Evolutionary conservation across 306 rosid genomes (phyloP).

Genomic region (Cucumis melo): DNA sequence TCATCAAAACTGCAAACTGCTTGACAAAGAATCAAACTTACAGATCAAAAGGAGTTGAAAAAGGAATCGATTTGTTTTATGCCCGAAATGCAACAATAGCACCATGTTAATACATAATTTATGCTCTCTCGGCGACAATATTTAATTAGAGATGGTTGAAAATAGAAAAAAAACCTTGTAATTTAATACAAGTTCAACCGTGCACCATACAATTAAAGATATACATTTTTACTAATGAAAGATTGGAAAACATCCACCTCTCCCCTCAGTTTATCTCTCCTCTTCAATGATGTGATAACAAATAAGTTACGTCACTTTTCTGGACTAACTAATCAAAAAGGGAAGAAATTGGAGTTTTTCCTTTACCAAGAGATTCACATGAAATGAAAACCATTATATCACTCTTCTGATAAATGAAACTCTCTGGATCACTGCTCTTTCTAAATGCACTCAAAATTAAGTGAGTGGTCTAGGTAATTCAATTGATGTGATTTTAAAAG

Average conservation of each 20-base stretch:
- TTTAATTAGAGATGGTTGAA: no score
- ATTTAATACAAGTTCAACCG: no score
- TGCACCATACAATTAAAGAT: no score
- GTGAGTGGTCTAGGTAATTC: background rate
- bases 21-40: background rate
- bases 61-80: slow-evolving; percentile 16
- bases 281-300: no score
- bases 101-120: slow-evolving; percentile 17
- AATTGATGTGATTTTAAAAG: no score
- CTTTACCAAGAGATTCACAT: no score
- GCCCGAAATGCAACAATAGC: slow-evolving; percentile 62
- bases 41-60: background rate
- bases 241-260: no score
- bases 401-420: background rate
- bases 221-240: no score
- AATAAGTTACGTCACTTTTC: background rate
- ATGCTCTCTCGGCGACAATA: slow-evolving; percentile 45
- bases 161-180: no score
- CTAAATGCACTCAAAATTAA: background rate
- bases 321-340: no score
- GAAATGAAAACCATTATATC: background rate
- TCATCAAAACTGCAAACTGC: background rate
- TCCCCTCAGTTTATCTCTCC: no score
- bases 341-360: no score
- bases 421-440: background rate